Evolutionary conservation across 1,139 yeast species (phyloP), one percentile per base, ranked within the genome.

Genomic region (Pichia sp.): DNA sequence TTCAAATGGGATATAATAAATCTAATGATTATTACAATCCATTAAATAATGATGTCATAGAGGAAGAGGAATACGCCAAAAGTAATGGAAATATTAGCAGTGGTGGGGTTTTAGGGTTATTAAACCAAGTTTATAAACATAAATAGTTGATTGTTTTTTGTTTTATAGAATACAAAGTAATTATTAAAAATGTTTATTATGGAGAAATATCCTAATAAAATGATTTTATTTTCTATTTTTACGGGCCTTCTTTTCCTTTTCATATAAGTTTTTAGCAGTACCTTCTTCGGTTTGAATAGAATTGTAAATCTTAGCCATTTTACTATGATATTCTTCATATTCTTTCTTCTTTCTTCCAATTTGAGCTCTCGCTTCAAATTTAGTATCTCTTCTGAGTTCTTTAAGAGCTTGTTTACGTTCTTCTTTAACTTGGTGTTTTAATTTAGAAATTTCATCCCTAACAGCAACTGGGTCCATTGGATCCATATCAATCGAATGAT

Each of bases 221-320:
- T 6, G 22, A 30, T 22, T n/a, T 20, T 41, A 47, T 30, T 48
- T 45, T 23, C 43, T 45, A 30, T 69, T 66, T 63, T 78, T 80
- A 58, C 89, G 75, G 53, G 73, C 69, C 63, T 76, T 80, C 73
- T 78, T 84, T 61, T 89, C 97, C 52, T 89, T 74, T 61, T 87
- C 96, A 64, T 89, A 90, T 57, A 82, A 82, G 62, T 92, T 90
- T 73, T 86, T 84, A 60, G 87, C 97, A 6, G 94, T 86, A 57
- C 97, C 97, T 71, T 90, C 97, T 55, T 83, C 86, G 2, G 96
- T 87, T 52, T 85, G 84, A 59, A 90, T 86, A 45, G 90, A 78
- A 57, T 90, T 85, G 62, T 85, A 82, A 63, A 94, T 82, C 53
- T 76, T 76, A 39, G 95, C 85, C 87, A 92, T 86, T 72, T 87